phyloP scores from a whole-genome alignment of 176 grass and related monocot genomes.

The Aegilops umbellulata region DNA sequence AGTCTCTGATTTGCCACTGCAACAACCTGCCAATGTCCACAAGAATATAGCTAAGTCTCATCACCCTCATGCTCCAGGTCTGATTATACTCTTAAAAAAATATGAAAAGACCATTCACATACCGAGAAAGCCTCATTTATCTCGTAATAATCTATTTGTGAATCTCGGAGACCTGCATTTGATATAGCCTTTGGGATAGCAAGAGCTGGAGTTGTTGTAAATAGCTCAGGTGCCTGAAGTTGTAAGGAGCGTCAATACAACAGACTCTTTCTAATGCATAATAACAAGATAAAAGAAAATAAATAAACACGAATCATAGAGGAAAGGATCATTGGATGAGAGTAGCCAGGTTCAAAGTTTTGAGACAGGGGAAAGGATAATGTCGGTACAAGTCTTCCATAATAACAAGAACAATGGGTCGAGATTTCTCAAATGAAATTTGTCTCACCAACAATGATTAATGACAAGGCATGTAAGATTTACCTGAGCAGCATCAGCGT shows the following conservation, averaged over 20 bases:
- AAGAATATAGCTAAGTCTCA: conserved; percentile 20
- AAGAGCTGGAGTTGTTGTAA: conserved; percentile 85
- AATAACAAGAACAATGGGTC: neutral
- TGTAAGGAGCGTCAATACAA: neutral
- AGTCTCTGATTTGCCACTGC: conserved; percentile 90
- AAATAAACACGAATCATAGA: neutral
- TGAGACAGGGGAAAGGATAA: neutral
- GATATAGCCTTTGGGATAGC: conserved; percentile 96
- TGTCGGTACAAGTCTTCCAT: neutral
- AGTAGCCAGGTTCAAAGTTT: neutral
- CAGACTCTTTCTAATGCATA: neutral
- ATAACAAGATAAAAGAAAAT: neutral
- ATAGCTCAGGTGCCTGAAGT: conserved; percentile 85
- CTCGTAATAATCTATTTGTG: conserved; percentile 89
- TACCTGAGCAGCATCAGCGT: conserved; percentile 94
- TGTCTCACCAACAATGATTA: neutral
- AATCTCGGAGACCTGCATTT: conserved; percentile 67
- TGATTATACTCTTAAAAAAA: neutral
- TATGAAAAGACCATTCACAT: conserved; percentile 24
- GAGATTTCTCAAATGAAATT: neutral
- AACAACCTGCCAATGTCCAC: conserved; percentile 63
- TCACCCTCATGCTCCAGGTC: neutral
- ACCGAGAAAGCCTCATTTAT: conserved; percentile 97
- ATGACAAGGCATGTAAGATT: neutral
- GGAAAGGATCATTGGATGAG: neutral